Base-by-base conservation (phyloP, 2,329 filamentous ascomycete genomes). In the Scorias spongiosa region DNA sequence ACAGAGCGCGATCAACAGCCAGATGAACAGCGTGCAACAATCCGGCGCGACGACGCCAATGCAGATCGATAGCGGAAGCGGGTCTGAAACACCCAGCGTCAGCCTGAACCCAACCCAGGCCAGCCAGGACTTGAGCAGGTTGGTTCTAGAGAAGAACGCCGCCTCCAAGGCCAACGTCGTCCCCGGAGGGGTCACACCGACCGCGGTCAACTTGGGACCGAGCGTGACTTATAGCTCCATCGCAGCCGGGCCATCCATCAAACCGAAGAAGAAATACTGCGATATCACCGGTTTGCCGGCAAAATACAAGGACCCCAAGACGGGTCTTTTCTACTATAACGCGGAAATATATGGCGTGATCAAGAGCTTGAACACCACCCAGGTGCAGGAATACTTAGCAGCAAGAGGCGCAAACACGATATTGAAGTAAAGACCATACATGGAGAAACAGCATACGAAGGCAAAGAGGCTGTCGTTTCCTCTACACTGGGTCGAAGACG, bases 261-360 rank as follows among this genome's bases (percentile, higher is more conserved):
- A 77, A 56, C 74, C 77, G 6, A 76, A 84, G 58, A 87, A 81
- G 64, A 84, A 82, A 56, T 98, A 96, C 65, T 98, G 91, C 68
- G 93, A 98, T 63, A 76, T 98, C 55, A 98, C 91, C 1, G 93
- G 91, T 1, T 67, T 98, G 51, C 78, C 85, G n/a, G 85, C 87
- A 28, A 81, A 83, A 5, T 98, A 98, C 61, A 78, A 84, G 29
- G 91, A 98, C 60, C 93, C 91, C 2, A 98, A 98, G 74, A 93
- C 88, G 34, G 76, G 89, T 50, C 65, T 98, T 63, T 74, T 89
- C 49, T 98, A 98, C 64, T 84, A 94, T 63, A 81, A 98, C 63
- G 83, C 77, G 62, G 91, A 98, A 68, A 76, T 96, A 5, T 98
- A 95, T 68, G 76, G 75, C 2, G 75, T 87, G 36, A 81, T 98